phyloP scores from a whole-genome alignment of 1,284 basidiomycete genomes.

The Schizopora paradoxa region DNA sequence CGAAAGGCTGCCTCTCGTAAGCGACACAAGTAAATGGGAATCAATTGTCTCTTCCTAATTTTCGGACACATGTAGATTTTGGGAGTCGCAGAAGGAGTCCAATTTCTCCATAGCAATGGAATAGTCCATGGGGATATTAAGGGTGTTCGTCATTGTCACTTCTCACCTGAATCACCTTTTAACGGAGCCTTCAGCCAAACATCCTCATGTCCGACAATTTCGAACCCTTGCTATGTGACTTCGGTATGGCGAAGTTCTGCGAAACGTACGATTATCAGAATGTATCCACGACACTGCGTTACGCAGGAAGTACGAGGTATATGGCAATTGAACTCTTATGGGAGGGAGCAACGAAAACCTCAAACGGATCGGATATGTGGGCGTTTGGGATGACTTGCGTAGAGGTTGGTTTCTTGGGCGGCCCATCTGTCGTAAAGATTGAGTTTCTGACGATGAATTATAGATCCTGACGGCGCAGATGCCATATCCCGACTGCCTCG shows the following conservation, averaged over 20 bases:
- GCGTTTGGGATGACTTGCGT: conserved; percentile 12
- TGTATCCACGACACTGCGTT: conserved; percentile 1
- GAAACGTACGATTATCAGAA: background rate
- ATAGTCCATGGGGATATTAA: conserved; percentile 11
- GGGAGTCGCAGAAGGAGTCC: conserved; percentile 2
- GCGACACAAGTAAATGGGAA: background rate
- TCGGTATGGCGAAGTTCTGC: background rate
- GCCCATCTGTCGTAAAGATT: background rate
- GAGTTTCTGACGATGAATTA: background rate
- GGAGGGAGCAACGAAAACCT: background rate
- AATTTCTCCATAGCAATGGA: conserved; percentile 2
- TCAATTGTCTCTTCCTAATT: background rate
- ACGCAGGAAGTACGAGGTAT: conserved; percentile 10
- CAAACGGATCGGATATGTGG: conserved; percentile 10
- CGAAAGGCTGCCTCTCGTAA: background rate
- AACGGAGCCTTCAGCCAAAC: conserved; percentile 3
- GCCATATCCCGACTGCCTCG: background rate
- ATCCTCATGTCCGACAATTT: conserved; percentile 6
- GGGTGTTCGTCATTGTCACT: conserved; percentile 1
- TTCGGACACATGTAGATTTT: background rate
- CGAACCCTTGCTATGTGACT: conserved; percentile 6
- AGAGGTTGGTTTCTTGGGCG: conserved; percentile 4
- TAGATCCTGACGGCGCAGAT: conserved; percentile 8
- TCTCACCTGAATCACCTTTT: background rate
- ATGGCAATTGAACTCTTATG: conserved; percentile 3